Evolutionary conservation across 345 rosid genomes (phyloP).

Genomic region (Gossypium longicalyx): DNA sequence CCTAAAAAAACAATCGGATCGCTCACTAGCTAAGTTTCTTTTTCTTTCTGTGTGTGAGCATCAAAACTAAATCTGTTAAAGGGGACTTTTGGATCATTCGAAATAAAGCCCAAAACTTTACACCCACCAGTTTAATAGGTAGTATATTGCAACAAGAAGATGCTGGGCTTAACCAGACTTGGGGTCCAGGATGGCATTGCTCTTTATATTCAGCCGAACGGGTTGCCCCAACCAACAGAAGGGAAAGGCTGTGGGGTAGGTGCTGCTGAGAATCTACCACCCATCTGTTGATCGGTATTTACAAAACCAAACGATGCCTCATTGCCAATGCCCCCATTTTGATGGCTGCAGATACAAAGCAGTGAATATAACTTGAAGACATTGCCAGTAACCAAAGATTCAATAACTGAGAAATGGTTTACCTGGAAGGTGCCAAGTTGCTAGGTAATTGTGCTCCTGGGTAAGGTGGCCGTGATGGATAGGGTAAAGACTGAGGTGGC

Average conservation of each 20-base stretch:
- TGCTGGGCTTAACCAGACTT: slow-evolving; percentile 21
- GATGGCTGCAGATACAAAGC: slow-evolving; percentile 33
- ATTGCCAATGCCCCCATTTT: slow-evolving; percentile 31
- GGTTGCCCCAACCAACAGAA: slow-evolving; percentile 63
- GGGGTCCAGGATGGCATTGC: slow-evolving; percentile 6
- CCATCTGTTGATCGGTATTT: slow-evolving; percentile 42
- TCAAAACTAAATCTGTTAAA: neutral
- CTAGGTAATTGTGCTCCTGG: slow-evolving; percentile 48
- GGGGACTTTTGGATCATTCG: slow-evolving; percentile 16
- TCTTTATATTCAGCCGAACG: slow-evolving; percentile 47
- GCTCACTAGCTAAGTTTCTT: neutral
- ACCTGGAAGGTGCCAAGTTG: slow-evolving; percentile 53
- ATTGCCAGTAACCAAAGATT: no score
- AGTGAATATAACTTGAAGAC: neutral
- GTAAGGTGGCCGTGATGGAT: slow-evolving; percentile 39
- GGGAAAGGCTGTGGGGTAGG: slow-evolving; percentile 38
- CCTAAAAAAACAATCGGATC: slow-evolving; percentile 2
- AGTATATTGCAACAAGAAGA: slow-evolving; percentile 31
- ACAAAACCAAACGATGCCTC: slow-evolving; percentile 35
- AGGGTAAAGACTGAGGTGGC: slow-evolving; percentile 29
- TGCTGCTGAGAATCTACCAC: slow-evolving; percentile 40
- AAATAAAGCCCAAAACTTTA: slow-evolving; percentile 32
- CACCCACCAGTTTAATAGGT: slow-evolving; percentile 19
- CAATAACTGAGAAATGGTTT: slow-evolving; percentile 12
- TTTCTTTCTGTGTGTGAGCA: neutral